Percentiles rank a stretch among this genome's conserved stretches.
Evolutionary conservation across 192 early-diverging fungal species (phyloP).

Genomic region (Backusella westeae): DNA sequence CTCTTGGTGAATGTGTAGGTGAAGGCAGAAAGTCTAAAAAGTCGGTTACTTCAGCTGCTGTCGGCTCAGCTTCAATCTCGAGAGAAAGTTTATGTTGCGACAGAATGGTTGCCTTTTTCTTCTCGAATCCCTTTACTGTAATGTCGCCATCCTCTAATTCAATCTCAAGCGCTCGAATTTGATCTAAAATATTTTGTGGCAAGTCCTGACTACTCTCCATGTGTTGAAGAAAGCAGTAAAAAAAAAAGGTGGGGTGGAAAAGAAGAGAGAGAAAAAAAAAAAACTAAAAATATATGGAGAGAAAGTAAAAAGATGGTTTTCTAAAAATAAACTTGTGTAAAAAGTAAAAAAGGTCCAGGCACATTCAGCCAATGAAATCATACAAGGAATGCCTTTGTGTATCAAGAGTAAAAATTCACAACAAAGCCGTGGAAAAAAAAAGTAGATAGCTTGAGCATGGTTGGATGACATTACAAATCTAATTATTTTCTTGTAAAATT

Average conservation of each 20-base stretch:
- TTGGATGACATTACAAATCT: too few species aligned
- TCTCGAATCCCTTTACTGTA: constrained; percentile 73
- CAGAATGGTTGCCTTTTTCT: constrained; percentile 40
- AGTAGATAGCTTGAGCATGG: too few species aligned
- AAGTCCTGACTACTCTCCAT: constrained; percentile 17
- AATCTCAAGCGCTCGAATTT: constrained; percentile 32
- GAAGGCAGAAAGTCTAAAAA: constrained; percentile 38
- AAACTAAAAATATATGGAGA: too few species aligned
- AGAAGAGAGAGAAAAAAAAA: neutral
- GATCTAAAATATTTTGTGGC: constrained; percentile 25
- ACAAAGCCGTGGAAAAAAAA: too few species aligned
- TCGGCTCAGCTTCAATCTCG: constrained; percentile 10
- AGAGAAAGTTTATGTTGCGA: neutral
- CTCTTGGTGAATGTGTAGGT: constrained; percentile 29
- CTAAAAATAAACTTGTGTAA: neutral
- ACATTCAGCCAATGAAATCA: neutral
- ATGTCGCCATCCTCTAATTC: constrained; percentile 67
- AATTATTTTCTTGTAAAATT: too few species aligned
- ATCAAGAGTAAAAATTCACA: neutral
- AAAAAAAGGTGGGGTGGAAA: neutral
- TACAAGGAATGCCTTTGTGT: neutral
- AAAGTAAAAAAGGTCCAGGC: neutral
- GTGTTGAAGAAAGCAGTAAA: neutral
- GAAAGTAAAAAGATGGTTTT: neutral
- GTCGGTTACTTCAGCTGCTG: constrained; percentile 37